These are phyloP conservation scores for Draba incana DNA, from an alignment of 345 rosid species.

Conservation along the genomic window DNA sequence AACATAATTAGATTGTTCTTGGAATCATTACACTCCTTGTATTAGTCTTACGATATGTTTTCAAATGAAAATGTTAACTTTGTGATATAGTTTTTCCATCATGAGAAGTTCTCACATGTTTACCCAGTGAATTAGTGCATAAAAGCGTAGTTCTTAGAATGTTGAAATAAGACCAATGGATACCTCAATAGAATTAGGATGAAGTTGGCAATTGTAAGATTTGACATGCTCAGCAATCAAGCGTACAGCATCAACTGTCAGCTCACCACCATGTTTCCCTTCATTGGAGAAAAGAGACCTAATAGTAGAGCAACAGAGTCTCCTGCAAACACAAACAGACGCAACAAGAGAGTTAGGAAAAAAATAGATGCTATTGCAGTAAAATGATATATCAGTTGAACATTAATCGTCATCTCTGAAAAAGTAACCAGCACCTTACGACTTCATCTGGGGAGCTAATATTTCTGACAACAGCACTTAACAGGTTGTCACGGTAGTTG, in stretches of 20 bases:
- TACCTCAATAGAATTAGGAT: constrained; percentile 88
- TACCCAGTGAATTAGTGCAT: constrained; percentile 2
- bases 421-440: constrained; percentile 57
- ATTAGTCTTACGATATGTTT: constrained; percentile 5
- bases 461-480: constrained; percentile 70
- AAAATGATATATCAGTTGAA: constrained; percentile 4
- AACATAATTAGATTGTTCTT: constrained; percentile 5
- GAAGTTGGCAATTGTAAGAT: constrained; percentile 77
- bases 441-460: constrained; percentile 80
- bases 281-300: constrained; percentile 81
- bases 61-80: constrained; percentile 10
- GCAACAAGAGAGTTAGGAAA: constrained; percentile 8
- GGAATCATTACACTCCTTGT: not conserved
- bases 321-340: constrained; percentile 55
- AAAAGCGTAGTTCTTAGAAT: constrained; percentile 20
- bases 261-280: constrained; percentile 91
- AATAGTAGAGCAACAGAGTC: constrained; percentile 72
- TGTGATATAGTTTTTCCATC: constrained; percentile 12
- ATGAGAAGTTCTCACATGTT: constrained; percentile 9
- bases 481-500: constrained; percentile 75
- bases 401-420: not conserved
- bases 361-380: not conserved
- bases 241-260: constrained; percentile 74
- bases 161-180: constrained; percentile 13
- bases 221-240: constrained; percentile 86